Base-by-base conservation (phyloP, 176 grass and related monocot species). In the Aechmea fasciata region DNA sequence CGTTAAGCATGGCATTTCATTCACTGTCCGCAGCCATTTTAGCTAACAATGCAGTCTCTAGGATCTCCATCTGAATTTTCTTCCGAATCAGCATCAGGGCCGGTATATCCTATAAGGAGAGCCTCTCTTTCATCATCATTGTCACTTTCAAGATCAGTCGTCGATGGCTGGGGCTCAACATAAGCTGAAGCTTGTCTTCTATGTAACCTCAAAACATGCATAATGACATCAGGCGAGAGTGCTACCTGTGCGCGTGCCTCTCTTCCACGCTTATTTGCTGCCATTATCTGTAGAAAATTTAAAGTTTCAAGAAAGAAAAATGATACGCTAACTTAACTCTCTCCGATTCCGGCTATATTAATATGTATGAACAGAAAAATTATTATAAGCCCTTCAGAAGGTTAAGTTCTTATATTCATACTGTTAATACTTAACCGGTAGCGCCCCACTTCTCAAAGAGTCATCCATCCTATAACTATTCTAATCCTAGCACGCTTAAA, bases 181-280 rank as follows among this genome's bases (percentile, higher is more conserved):
- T 78, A 63, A 17, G 78, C 64, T 59, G 72, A 50, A 49, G 88
- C 64, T 63, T 52, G 85, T 57, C 80, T 78, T 49, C 70, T 77
- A 12, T 77, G 85, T 64, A 96, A 67, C 78, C 88, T 91, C 67
- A 96, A 26, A 12, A 96, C 72, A 75, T 82, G 92, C 88, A 91
- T 88, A 61, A 91, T 77, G 49, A 87, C 66, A 53, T 89, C 92
- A 25, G 88, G 69, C 28, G 74, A 70, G 63, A 81, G 80, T 65
- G 80, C 63, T 55, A 75, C 49, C 72, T 62, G 73, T 19, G 74
- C 22, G 61, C 57, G 83, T 10, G 87, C 50, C 74, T 91, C 57
- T 77, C 92, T 91, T 10, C 47, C 82, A 12, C 3, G 70, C 55
- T 84, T 70, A 19, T 91, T 96, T 28, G 71, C 81, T 69, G 78